Base-by-base conservation (phyloP, 139 green algal genomes). In the Choricystis sp. region DNA sequence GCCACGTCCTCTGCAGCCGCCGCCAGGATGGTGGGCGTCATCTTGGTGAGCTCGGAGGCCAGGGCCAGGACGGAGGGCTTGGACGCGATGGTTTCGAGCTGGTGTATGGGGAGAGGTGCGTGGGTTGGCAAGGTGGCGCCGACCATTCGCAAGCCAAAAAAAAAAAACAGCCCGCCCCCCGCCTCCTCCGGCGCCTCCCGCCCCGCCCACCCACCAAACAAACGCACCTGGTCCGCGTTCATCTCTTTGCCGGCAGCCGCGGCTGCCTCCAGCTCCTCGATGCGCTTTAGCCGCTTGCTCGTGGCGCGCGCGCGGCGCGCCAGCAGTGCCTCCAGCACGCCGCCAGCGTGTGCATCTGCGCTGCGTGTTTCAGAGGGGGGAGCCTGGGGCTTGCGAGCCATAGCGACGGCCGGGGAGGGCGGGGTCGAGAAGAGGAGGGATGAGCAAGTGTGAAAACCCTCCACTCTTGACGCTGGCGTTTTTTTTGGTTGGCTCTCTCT, bases 21-120 rank as follows among this genome's bases (percentile, higher is more conserved):
- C n/a, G n/a, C n/a, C n/a, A n/a, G n/a, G n/a, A n/a, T n/a, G n/a
- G n/a, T n/a, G n/a, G n/a, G n/a, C n/a, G n/a, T n/a, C n/a, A n/a
- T n/a, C n/a, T n/a, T n/a, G n/a, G n/a, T n/a, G n/a, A 84, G 72
- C 69, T 84, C 77, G 19, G 83, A 75, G n/a, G 80, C 66, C 29
- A 68, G 62, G 1, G 66, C 68, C n/a, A 77, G 48, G 4, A 72
- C 58, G 16, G 56, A 58, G 4, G 67, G 1, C 60, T 75, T 77
- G 62, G 61, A 62, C 20, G 26, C 40, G 40, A 83, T 31, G 2
- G 63, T 49, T 24, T 69, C 69, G 30, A 72, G 62, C 76, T 80
- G 70, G 61, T 59, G 49, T 3, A 27, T 56, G 25, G 21, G 23
- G n/a, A 1, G 3, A 61, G n/a, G 2, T 29, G 60, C 16, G 31